Evolutionary conservation across 2,329 filamentous ascomycete genomes (phyloP).

Genomic region (Botryotinia convoluta): DNA sequence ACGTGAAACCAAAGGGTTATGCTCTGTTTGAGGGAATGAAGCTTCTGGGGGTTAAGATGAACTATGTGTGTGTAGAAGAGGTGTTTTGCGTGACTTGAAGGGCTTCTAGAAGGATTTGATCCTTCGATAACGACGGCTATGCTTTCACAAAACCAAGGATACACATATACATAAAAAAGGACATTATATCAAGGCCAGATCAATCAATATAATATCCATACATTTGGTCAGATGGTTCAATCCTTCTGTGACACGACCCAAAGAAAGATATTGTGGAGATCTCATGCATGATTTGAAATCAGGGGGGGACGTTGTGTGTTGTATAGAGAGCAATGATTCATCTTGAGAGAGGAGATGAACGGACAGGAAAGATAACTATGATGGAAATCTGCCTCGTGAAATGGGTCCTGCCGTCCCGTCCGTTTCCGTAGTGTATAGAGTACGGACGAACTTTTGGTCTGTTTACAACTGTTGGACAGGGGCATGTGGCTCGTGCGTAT

Average conservation of each 20-base stretch:
- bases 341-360: background rate
- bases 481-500: slow-evolving; percentile 9
- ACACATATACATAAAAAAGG: background rate
- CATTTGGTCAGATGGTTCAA: slow-evolving; percentile 15
- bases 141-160: background rate
- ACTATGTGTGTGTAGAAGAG: background rate
- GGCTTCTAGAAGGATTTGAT: slow-evolving; percentile 15
- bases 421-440: background rate
- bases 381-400: slow-evolving; percentile 6
- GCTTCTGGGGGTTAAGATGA: background rate
- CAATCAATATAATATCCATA: background rate
- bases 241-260: slow-evolving; percentile 20
- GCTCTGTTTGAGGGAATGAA: background rate
- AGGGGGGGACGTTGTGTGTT: slow-evolving; percentile 1
- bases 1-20: slow-evolving; percentile 7
- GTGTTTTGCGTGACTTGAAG: background rate
- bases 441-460: slow-evolving; percentile 9
- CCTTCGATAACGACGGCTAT: background rate
- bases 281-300: slow-evolving; percentile 3
- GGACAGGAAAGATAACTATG: background rate
- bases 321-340: background rate
- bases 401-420: slow-evolving; percentile 3
- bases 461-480: slow-evolving; percentile 3
- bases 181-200: background rate
- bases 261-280: slow-evolving; percentile 7